Evolutionary conservation across 2,329 filamentous ascomycete genomes (phyloP).

Genomic region (Cytospora chrysosperma): DNA sequence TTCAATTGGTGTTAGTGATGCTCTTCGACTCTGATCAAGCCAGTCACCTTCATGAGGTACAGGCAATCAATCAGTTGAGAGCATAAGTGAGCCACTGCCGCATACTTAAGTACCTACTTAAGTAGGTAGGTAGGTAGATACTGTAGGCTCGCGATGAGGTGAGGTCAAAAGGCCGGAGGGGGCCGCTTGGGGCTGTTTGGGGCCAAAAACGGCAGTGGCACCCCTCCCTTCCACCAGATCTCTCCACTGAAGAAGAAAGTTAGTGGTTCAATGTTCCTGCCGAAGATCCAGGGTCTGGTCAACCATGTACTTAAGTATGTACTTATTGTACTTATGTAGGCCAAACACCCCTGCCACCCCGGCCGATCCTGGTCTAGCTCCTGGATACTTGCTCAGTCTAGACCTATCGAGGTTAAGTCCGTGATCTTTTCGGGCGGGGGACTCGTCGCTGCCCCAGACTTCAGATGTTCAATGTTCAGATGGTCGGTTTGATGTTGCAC

Average conservation of each 20-base stretch:
- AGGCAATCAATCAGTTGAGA: too few relatives aligned
- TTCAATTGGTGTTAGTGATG: too few relatives aligned
- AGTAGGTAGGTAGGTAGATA: background rate
- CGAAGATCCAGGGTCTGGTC: background rate
- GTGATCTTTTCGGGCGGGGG: background rate
- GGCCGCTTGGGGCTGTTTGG: too few relatives aligned
- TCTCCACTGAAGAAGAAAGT: too few relatives aligned
- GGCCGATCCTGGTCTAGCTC: background rate
- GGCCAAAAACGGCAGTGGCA: background rate
- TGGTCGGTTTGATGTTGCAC: background rate
- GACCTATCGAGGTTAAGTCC: conserved; percentile 9
- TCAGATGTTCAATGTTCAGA: background rate
- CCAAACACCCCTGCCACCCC: too few relatives aligned
- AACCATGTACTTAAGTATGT: too few relatives aligned
- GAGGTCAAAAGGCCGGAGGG: background rate
- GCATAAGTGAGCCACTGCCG: too few relatives aligned
- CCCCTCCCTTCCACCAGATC: too few relatives aligned
- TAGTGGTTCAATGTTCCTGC: background rate
- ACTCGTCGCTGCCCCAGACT: background rate
- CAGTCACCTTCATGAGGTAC: too few relatives aligned
- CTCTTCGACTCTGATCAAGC: background rate
- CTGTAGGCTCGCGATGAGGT: background rate
- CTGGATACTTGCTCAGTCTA: conserved; percentile 22
- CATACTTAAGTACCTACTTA: background rate
- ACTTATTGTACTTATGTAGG: too few relatives aligned